Base-by-base conservation (phyloP, 495 filamentous ascomycete species). In the Aspergillus cavernicola region DNA sequence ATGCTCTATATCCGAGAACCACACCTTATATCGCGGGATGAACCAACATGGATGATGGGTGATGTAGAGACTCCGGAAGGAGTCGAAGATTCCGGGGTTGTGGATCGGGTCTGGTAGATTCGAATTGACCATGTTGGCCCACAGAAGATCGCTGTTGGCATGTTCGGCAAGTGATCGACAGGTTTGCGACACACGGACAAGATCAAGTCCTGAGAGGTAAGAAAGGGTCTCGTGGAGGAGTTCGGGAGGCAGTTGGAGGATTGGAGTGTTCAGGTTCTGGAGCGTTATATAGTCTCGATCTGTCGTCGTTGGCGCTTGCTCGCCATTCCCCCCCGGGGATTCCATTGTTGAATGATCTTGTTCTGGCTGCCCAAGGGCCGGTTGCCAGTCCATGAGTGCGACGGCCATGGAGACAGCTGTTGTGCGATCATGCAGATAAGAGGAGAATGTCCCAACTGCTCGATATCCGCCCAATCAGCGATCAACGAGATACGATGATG, bases 41-140 rank as follows among this genome's bases (percentile, higher is more conserved):
- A 95, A 97, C 87, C 93, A 95, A 59, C 85, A 85, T 1, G 87
- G 85, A 49, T 92, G 77, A 63, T 92, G 85, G 23, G 85, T 77
- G 28, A 79, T 68, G 57, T 87, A 96, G 6, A 97, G 77, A 22
- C 81, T 77, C 50, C 77, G 80, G 64, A 81, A 92, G 13, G 76
- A 82, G 6, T 61, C 55, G 58, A 80, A 89, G 0, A 82, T 82
- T 4, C 74, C 75, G 2, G 85, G 75, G 18, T 76, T 65, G 1
- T 53, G 28, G 20, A 77, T 63, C 7, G 54, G 62, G 6, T 70
- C 66, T 6, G 85, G 85, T 4, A 89, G 67, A 55, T 85, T 80
- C 6, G 77, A 69, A 51, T 87, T 80, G 12, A 92, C 75, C 6
- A 83, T 71, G 8, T 64, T 63, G 36, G 78, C 78, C 88, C 87